These are phyloP conservation scores for Silene vulgaris DNA, from an alignment of 179 eudicot species.

Conservation along the genomic window DNA sequence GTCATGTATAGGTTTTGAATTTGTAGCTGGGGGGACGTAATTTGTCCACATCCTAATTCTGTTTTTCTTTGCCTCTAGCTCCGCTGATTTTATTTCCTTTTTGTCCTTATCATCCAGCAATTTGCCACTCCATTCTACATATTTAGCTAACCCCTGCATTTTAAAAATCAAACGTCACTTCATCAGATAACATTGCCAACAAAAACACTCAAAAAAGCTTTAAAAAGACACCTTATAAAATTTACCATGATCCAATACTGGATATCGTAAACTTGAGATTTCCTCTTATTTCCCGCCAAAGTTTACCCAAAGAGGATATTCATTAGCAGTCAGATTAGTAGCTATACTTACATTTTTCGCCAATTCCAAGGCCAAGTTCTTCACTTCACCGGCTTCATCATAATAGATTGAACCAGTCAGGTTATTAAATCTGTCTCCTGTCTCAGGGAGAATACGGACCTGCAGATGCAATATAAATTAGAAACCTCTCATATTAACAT, in stretches of 20 bases:
- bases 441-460: conserved; percentile 89
- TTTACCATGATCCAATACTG: neutral
- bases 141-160: conserved; percentile 83
- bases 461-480: conserved; percentile 26
- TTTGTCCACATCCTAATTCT: conserved; percentile 76
- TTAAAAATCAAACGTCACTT: neutral
- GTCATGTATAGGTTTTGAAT: conserved; percentile 90
- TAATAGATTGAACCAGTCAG: conserved; percentile 84
- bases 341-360: conserved; percentile 53
- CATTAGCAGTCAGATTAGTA: neutral
- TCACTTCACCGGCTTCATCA: conserved; percentile 75
- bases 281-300: neutral
- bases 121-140: conserved; percentile 94
- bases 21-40: conserved; percentile 70
- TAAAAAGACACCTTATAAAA: neutral
- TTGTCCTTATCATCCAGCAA: conserved; percentile 70
- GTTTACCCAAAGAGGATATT: neutral
- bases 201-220: neutral
- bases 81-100: conserved; percentile 59
- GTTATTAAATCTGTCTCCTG: conserved; percentile 71
- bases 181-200: neutral
- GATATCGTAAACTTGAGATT: neutral
- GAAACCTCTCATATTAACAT: conserved; percentile 17
- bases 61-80: conserved; percentile 82
- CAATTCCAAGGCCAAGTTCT: conserved; percentile 81